Conservation (phyloP, 768 basidiomycete species). For the Gautieria morchelliformis region DNA sequence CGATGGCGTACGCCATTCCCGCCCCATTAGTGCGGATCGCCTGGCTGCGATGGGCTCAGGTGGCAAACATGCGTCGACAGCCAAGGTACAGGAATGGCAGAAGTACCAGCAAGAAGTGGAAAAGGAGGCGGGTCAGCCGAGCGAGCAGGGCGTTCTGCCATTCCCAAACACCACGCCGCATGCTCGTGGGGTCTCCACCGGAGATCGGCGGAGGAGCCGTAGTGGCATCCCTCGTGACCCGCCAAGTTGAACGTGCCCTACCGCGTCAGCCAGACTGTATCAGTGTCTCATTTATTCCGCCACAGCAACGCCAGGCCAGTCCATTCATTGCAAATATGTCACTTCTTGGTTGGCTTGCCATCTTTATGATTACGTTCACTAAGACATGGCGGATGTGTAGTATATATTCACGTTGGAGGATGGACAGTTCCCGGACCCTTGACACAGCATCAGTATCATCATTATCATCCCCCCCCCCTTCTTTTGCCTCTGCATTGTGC, state of each 20-base stretch:
- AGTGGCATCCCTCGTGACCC: conserved; percentile 30
- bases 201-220: conserved; percentile 1
- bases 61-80: conserved; percentile 54
- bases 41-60: conserved; percentile 31
- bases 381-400: background rate
- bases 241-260: conserved; percentile 21
- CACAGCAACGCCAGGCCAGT: background rate
- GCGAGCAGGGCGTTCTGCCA: conserved; percentile 5
- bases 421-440: background rate
- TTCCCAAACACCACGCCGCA: conserved; percentile 1
- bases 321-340: background rate
- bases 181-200: background rate
- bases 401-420: background rate
- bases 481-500: background rate
- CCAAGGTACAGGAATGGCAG: conserved; percentile 86
- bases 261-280: background rate
- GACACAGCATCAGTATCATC: background rate
- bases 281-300: too few relatives aligned
- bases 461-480: background rate
- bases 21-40: conserved; percentile 54
- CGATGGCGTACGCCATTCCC: background rate
- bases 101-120: conserved; percentile 50
- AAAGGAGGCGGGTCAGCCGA: conserved; percentile 14
- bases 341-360: background rate
- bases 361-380: background rate